A percentile compares a stretch with the other conserved stretches of the same genome.
Conservation (phyloP, 2,329 filamentous ascomycete genomes). For the Alternaria conjuncta region DNA sequence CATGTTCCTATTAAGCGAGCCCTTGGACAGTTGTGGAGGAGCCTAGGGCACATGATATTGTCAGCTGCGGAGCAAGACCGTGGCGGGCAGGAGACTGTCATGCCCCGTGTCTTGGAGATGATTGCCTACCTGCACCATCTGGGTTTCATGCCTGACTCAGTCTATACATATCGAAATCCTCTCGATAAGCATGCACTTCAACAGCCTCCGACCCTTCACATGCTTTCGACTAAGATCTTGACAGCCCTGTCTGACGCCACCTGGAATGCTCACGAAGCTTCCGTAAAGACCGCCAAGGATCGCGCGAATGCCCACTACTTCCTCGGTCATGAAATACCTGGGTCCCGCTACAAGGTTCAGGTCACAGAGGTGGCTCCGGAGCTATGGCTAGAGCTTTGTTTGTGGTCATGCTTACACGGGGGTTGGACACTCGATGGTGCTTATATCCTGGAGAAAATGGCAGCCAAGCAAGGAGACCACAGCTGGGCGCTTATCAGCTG, state of each 20-base stretch:
- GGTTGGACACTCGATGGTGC: conserved; percentile 54
- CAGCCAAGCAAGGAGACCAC: conserved; percentile 24
- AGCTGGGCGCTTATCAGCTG: conserved; percentile 50
- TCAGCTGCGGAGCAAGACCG: conserved; percentile 34
- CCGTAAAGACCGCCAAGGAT: conserved; percentile 33
- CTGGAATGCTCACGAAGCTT: conserved; percentile 55
- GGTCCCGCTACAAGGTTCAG: conserved; percentile 50
- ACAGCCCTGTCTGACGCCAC: conserved; percentile 58
- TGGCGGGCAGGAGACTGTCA: conserved; percentile 36
- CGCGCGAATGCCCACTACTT: conserved; percentile 49
- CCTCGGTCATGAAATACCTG: conserved; percentile 53
- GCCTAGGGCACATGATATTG: conserved; percentile 55
- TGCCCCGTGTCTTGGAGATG: conserved; percentile 55
- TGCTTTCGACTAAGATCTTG: conserved; percentile 57
- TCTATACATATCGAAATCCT: conserved; percentile 50
- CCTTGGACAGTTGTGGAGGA: conserved; percentile 56
- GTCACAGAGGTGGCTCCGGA: conserved; percentile 53
- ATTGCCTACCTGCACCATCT: conserved; percentile 57
- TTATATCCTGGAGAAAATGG: conserved; percentile 46
- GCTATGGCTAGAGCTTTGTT: conserved; percentile 59
- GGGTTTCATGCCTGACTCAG: conserved; percentile 54
- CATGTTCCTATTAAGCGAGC: conserved; percentile 41
- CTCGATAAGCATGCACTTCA: conserved; percentile 48
- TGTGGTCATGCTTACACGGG: conserved; percentile 59
- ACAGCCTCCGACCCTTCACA: conserved; percentile 56